Conservation (phyloP, 768 basidiomycete genomes). For the Leccinum boreale region DNA sequence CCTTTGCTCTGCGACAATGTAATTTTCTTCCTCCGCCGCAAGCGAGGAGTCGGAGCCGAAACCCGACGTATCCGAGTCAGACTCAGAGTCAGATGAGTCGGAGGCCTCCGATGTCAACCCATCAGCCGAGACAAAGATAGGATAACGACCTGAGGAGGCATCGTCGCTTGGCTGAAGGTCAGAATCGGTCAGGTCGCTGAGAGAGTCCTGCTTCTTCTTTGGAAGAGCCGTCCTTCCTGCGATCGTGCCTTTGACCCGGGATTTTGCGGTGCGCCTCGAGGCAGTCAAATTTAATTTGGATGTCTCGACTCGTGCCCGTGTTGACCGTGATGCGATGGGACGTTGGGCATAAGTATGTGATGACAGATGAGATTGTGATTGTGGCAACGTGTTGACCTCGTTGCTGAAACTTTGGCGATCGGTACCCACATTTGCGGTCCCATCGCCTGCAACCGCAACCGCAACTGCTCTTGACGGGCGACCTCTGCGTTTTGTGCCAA, state of each 20-base stretch:
- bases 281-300: slow-evolving; percentile 30
- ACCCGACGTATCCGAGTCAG: slow-evolving; percentile 32
- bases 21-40: slow-evolving; percentile 60
- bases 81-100: slow-evolving; percentile 43
- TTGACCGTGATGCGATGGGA: slow-evolving; percentile 21
- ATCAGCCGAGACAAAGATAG: slow-evolving; percentile 68
- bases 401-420: slow-evolving; percentile 27
- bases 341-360: slow-evolving; percentile 21
- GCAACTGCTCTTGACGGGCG: slow-evolving; percentile 51
- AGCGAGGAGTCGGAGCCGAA: slow-evolving; percentile 56
- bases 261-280: slow-evolving; percentile 36
- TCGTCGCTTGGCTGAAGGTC: slow-evolving; percentile 36
- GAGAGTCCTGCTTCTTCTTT: slow-evolving; percentile 15
- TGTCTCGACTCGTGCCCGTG: slow-evolving; percentile 23
- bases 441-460: slow-evolving; percentile 33
- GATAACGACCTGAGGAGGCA: slow-evolving; percentile 43
- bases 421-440: slow-evolving; percentile 13
- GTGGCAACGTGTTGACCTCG: slow-evolving; percentile 34
- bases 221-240: slow-evolving; percentile 20
- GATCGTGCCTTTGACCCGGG: slow-evolving; percentile 38
- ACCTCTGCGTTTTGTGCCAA: slow-evolving; percentile 47
- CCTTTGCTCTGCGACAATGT: slow-evolving; percentile 47
- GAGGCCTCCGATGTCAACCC: slow-evolving; percentile 48
- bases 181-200: slow-evolving; percentile 21
- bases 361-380: slow-evolving; percentile 35